Conservation (phyloP, 169 alveolate species). For the Theileria parva region DNA sequence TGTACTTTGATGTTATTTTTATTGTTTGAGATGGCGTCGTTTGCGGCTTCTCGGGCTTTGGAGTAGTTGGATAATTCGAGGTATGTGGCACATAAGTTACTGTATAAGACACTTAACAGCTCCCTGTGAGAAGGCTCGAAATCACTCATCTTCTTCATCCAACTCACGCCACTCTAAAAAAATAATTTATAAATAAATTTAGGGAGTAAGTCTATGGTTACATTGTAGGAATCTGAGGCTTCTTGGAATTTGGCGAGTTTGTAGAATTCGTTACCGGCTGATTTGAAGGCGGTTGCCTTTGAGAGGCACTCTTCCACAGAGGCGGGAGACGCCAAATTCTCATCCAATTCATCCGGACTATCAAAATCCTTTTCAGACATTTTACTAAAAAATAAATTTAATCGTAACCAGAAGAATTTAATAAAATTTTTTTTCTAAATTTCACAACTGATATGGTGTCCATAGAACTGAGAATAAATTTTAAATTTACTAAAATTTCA, state of each 20-base stretch:
- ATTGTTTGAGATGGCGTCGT: constrained; percentile 41
- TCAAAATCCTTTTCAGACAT: constrained; percentile 36
- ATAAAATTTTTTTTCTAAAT: not conserved
- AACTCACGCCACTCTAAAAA: constrained; percentile 37
- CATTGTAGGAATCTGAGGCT: constrained; percentile 50
- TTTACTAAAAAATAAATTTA: not conserved
- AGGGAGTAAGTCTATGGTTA: not conserved
- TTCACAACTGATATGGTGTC: constrained; percentile 3
- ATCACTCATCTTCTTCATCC: constrained; percentile 31
- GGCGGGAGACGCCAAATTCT: constrained; percentile 34
- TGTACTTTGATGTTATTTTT: constrained; percentile 45
- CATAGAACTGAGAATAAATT: not conserved
- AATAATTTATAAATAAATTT: not conserved
- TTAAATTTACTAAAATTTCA: not conserved
- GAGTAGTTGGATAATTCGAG: constrained; percentile 25
- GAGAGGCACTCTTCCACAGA: constrained; percentile 50
- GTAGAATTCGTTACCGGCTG: constrained; percentile 57
- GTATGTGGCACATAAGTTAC: constrained; percentile 53
- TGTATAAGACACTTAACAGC: constrained; percentile 43
- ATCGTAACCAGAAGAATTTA: not conserved
- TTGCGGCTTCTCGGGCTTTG: constrained; percentile 50
- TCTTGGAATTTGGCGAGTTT: constrained; percentile 37
- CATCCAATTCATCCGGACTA: constrained; percentile 17
- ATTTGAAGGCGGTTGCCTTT: constrained; percentile 46
- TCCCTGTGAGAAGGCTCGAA: constrained; percentile 17